Conservation (phyloP, 257 asterid species). For the Salvia hispanica region DNA sequence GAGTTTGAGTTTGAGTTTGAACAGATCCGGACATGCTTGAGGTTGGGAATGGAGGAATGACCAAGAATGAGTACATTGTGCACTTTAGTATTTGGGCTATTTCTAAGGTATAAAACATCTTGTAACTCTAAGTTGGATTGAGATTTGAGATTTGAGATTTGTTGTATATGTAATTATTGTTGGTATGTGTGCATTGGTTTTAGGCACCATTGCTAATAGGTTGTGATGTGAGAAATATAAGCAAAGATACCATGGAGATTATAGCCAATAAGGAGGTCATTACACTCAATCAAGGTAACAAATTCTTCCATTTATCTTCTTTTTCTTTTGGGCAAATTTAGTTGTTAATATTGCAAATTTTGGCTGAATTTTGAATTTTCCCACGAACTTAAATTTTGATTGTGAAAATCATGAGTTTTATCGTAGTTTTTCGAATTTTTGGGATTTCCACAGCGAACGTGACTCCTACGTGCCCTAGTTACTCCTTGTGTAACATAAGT, state of each 20-base stretch:
- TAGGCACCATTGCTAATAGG: slow-evolving; percentile 73
- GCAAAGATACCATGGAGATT: slow-evolving; percentile 63
- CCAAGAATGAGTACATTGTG: slow-evolving; percentile 60
- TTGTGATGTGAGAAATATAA: slow-evolving; percentile 63
- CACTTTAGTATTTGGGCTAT: slow-evolving; percentile 89
- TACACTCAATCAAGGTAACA: slow-evolving; percentile 68
- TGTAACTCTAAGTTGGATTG: too few species aligned
- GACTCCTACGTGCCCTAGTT: too few species aligned
- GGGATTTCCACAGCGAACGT: background rate
- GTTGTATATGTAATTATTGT: too few species aligned
- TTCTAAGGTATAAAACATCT: slow-evolving; percentile 43
- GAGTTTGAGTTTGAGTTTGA: too few species aligned
- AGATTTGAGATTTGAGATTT: too few species aligned
- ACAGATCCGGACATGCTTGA: slow-evolving; percentile 95
- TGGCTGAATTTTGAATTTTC: too few species aligned
- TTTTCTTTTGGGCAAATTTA: background rate
- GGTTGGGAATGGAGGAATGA: slow-evolving; percentile 92
- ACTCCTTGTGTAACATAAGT: too few species aligned
- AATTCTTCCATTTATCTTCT: too few species aligned
- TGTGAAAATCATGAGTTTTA: too few species aligned
- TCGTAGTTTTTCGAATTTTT: background rate
- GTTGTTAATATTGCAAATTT: too few species aligned
- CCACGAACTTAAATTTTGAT: too few species aligned
- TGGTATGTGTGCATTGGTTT: too few species aligned
- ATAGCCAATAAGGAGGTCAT: slow-evolving; percentile 69